Evolutionary conservation across 2,329 filamentous ascomycete genomes (phyloP), one percentile per base, ranked within the genome.

Genomic region (Acarospora socialis): DNA sequence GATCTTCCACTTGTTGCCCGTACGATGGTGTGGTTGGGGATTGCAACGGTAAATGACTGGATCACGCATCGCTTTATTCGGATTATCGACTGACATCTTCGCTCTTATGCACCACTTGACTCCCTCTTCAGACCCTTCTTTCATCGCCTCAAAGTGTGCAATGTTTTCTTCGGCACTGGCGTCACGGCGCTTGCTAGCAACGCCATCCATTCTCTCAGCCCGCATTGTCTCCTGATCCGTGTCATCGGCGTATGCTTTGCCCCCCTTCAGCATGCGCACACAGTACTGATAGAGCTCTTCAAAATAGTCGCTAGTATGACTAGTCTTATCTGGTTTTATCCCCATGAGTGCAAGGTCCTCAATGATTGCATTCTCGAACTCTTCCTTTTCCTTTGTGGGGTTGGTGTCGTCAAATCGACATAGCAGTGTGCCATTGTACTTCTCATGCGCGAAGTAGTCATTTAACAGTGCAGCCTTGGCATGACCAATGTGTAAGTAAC

Each of bases 11-110:
- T 64, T 67, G 29, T 52, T 54, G n/a, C 70, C 71, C 4, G 72
- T 77, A 33, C 73, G 68, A 53, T 73, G 72, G 47, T 77, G 73
- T 7, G 63, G 54, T 29, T 66, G 52, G 4, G 70, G 65, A 49
- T 92, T 93, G 70, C 84, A 94, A 44, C 90, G 77, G 67, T 94
- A 95, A 55, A 98, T 92, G 56, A 95, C 86, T 8, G 90, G 90
- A 55, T 98, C 90, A 43, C 90, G 73, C 71, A 95, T 77, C 32
- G 90, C 83, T 60, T 92, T 92, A 66, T 98, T 95, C 43, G 80
- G 80, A 59, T 90, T 80, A 55, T 92, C 81, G 45, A 81, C 73
- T 1, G 82, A 87, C 46, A 95, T 81, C 66, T 92, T 94, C 36
- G 90, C 90, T 38, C 90, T 80, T 44, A 98, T 92, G 60, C 83